These are phyloP conservation scores for Lactarius sp. DNA, from an alignment of 768 basidiomycete species.

Conservation along the genomic window DNA sequence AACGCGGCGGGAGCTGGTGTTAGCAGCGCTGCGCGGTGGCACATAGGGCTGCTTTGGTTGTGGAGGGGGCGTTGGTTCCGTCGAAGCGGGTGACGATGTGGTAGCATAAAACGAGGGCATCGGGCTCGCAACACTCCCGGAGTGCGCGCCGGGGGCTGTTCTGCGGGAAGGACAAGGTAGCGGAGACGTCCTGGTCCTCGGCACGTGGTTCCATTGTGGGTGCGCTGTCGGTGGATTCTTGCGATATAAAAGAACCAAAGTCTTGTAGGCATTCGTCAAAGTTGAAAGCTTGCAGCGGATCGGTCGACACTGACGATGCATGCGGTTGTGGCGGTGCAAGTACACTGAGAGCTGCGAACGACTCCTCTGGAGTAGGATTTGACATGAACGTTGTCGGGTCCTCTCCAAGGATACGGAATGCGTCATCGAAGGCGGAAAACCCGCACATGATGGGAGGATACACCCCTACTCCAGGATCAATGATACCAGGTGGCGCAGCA, in stretches of 20 bases:
- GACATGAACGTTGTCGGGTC: constrained; percentile 5
- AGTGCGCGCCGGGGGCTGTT: not conserved
- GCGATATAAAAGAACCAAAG: not conserved
- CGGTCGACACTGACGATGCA: not conserved
- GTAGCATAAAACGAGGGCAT: constrained; percentile 9
- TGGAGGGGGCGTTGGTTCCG: not conserved
- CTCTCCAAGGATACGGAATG: not conserved
- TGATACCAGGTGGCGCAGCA: constrained; percentile 4
- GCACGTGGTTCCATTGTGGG: not conserved
- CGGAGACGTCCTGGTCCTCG: not conserved
- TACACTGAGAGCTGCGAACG: constrained; percentile 1
- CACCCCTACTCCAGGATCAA: constrained; percentile 11
- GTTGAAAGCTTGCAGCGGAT: constrained; percentile 5
- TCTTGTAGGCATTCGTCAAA: constrained; percentile 18
- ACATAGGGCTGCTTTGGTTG: not conserved
- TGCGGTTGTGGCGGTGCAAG: not conserved
- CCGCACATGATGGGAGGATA: constrained; percentile 6
- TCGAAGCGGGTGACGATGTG: constrained; percentile 1
- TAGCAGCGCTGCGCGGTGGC: constrained; percentile 17
- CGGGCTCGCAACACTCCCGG: not conserved
- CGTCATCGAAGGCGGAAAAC: not conserved
- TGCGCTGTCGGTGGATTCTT: not conserved
- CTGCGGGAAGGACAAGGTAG: not conserved
- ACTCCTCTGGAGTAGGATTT: constrained; percentile 3
- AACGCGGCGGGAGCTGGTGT: constrained; percentile 11